Evolutionary conservation across 345 rosid genomes (phyloP), one percentile per base, ranked within the genome.

Genomic region (Streptanthus diversifolius): DNA sequence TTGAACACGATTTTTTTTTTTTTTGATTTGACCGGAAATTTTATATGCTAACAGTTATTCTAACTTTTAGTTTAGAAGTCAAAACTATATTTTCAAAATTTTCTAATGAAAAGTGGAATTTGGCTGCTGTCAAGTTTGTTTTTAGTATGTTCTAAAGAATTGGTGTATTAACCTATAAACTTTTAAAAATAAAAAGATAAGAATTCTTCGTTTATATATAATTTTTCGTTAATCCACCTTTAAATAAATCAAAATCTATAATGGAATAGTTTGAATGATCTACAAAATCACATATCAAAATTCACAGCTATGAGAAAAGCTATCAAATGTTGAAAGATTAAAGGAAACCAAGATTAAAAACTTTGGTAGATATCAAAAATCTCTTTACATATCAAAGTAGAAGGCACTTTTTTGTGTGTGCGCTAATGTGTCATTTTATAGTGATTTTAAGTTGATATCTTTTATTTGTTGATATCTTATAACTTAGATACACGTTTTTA

Each of bases 21-120:
- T 43, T 19, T 63, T 52, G 25, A 52, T 63, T 63, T 72, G 76
- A 72, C 55, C 22, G 39, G 55, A 24, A 17, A 14, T 37, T 25
- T 24, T 37, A 9, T 17, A n/a, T 5, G 32, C 17, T 47, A 25
- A 5, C 8, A 22, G 58, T 59, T 13, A 39, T 37, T 13, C 30
- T 52, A 8, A 27, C 44, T 40, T 25, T 0, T 55, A 40, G 53
- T 68, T 21, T 40, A 40, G 36, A 51, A 68, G 53, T 41, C 63
- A 54, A 54, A 68, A 40, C 39, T 1, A 17, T 40, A 67, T 6
- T 27, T 39, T 39, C 10, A n/a, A 6, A 11, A 8, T 40, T 33
- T 40, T 33, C 24, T 19, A 39, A 25, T 25, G 21, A 17, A 37
- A 32, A 49, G 6, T 36, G 63, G 52, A 71, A 49, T 49, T 37